Conservation (phyloP, 345 rosid genomes). For the Litchi chinensis region DNA sequence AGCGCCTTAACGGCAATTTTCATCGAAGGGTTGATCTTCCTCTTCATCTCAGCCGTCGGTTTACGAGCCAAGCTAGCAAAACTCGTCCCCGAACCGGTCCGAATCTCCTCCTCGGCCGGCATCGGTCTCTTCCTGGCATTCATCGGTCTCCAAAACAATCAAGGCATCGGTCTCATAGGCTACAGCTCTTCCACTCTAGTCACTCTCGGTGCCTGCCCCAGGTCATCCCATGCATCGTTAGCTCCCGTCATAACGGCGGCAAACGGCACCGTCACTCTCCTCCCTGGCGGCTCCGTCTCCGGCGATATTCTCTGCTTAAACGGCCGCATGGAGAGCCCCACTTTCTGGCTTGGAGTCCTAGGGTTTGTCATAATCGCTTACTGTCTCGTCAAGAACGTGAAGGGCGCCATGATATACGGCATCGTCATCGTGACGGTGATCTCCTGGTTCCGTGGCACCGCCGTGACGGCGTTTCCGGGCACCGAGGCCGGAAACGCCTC, state of each 20-base stretch:
- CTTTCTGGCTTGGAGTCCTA: conserved; percentile 54
- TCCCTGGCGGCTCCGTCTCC: conserved; percentile 39
- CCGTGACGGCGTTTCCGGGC: conserved; percentile 50
- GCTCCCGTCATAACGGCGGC: conserved; percentile 46
- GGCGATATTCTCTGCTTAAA: conserved; percentile 40
- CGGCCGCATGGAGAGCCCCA: conserved; percentile 50
- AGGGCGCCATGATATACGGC: conserved; percentile 56
- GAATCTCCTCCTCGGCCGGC: conserved; percentile 22
- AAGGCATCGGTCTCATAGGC: conserved; percentile 32
- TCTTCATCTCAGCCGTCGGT: conserved; percentile 21
- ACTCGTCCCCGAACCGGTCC: conserved; percentile 24
- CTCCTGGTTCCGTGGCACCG: conserved; percentile 54
- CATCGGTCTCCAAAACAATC: conserved; percentile 27
- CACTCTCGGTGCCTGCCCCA: conserved; percentile 15
- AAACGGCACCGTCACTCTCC: conserved; percentile 43
- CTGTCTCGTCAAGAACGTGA: conserved; percentile 44
- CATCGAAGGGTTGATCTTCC: conserved; percentile 32
- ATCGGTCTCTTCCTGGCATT: conserved; percentile 32
- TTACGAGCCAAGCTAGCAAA: conserved; percentile 23
- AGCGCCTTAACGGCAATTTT: conserved; percentile 29
- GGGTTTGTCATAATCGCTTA: conserved; percentile 57
- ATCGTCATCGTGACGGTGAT: conserved; percentile 49
- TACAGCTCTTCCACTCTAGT: conserved; percentile 31
- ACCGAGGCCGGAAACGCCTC: conserved; percentile 38
- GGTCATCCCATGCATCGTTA: conserved; percentile 12